Conservation (phyloP, 306 rosid genomes). For the Cucumis melo region DNA sequence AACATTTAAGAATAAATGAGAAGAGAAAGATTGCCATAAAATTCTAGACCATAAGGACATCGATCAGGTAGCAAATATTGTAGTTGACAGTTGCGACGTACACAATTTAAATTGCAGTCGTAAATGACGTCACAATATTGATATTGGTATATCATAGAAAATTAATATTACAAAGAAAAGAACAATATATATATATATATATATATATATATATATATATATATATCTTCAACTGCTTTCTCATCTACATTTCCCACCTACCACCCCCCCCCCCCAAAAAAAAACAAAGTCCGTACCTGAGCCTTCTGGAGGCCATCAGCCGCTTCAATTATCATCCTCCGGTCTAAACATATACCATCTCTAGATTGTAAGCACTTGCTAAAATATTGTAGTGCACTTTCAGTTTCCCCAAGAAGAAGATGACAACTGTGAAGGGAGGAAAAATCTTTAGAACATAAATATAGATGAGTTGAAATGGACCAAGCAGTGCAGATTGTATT, state of each 20-base stretch:
- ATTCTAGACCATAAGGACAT: not conserved
- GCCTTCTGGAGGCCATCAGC: constrained; percentile 67
- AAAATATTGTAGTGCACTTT: constrained; percentile 39
- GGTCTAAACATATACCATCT: constrained; percentile 67
- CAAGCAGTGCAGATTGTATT: not conserved
- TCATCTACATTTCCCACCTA: not conserved
- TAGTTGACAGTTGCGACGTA: not conserved
- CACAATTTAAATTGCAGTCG: not conserved
- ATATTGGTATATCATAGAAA: not conserved
- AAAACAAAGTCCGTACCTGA: constrained; percentile 56
- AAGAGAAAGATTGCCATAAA: not conserved
- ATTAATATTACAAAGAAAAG: not conserved
- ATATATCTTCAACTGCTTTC: not conserved
- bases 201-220: too few relatives aligned
- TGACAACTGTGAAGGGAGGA: constrained; percentile 36
- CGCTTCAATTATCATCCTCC: constrained; percentile 69
- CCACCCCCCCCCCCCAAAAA: not conserved
- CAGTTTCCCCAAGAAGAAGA: constrained; percentile 80
- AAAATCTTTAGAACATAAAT: constrained; percentile 3
- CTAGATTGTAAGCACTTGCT: constrained; percentile 49
- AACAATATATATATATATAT: too few relatives aligned
- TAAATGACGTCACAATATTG: not conserved
- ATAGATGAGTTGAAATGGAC: not conserved
- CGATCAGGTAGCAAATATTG: not conserved
- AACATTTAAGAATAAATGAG: not conserved